These are phyloP conservation scores for Cytospora mali DNA, from an alignment of 2,329 filamentous ascomycete species.

Conservation along the genomic window DNA sequence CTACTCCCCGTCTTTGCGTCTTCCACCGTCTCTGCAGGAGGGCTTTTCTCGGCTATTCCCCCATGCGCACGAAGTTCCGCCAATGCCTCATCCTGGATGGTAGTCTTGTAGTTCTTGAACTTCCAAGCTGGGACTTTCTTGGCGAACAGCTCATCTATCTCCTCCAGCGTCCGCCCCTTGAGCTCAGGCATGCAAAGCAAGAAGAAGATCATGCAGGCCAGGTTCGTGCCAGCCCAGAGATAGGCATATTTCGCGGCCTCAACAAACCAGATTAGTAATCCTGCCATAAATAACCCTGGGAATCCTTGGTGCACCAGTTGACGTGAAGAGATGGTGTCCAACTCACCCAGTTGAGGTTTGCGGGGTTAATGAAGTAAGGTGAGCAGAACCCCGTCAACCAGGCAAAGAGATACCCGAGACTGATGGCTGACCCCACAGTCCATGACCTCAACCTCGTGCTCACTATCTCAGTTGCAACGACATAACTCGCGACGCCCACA, in stretches of 20 bases:
- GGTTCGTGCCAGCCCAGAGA: conserved; percentile 44
- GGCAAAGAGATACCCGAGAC: conserved; percentile 50
- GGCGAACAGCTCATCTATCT: conserved; percentile 39
- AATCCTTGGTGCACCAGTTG: too few species aligned
- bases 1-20: conserved; percentile 1
- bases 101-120: conserved; percentile 36
- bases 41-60: conserved; percentile 15
- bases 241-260: conserved; percentile 48
- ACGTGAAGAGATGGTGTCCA: not conserved
- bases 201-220: conserved; percentile 37
- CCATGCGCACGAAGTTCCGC: conserved; percentile 30
- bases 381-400: conserved; percentile 49
- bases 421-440: conserved; percentile 53
- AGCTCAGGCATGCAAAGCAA: conserved; percentile 38
- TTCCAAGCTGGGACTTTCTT: conserved; percentile 34
- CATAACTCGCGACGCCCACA: conserved; percentile 45
- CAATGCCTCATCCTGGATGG: conserved; percentile 33
- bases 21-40: conserved; percentile 27
- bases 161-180: conserved; percentile 37
- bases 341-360: conserved; percentile 42
- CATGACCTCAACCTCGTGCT: conserved; percentile 46
- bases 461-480: conserved; percentile 46
- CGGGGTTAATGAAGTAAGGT: conserved; percentile 51
- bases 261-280: not conserved
- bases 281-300: not conserved